Base-by-base conservation (phyloP, 1,139 yeast genomes). In the Pichia sp. region DNA sequence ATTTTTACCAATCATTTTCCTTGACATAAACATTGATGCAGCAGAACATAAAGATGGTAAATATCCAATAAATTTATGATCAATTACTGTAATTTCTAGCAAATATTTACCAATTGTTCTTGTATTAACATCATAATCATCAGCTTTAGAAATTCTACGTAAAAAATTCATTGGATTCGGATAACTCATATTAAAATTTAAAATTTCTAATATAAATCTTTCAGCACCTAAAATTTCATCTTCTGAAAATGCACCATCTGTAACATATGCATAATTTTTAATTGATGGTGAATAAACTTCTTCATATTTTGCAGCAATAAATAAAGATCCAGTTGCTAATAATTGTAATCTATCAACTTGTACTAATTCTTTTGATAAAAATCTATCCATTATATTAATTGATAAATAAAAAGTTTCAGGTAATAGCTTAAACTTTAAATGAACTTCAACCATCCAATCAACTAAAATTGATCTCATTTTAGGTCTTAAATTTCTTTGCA, bases 371-470 rank as follows among this genome's bases (percentile, higher is more conserved):
- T 74, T 69, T 16, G 91, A 80, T 74, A 91, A 76, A 63, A 87
- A 89, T 50, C 97, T 69, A 64, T 91, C 98, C 82, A 89, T 82
- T 43, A 88, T 70, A 63, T 89, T 91, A 46, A 87, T 82, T 8
- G 96, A 89, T 50, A 91, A 70, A 59, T 80, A 89, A 48, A 91
- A 70, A 10, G 96, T 87, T 63, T 91, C 98, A 3, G 96, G 96
- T 39, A 89, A 69, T 50, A 91, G 68, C 49, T 94, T 74, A 65
- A 89, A 89, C 56, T 88, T 78, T 50, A 80, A 68, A 66, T 91
- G 97, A 64, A 89, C 89, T 60, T 88, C 95, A 26, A 88, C 89
- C 59, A 91, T 71, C 97, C 97, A 91, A 63, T 91, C 96, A 23
- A 91, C 91, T 49, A 91, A 68, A 40, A 89, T 86, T 37, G 88